Evolutionary conservation across 1,284 basidiomycete genomes (phyloP), one percentile per base, ranked within the genome.

Genomic region (Amylostereum areolatum): DNA sequence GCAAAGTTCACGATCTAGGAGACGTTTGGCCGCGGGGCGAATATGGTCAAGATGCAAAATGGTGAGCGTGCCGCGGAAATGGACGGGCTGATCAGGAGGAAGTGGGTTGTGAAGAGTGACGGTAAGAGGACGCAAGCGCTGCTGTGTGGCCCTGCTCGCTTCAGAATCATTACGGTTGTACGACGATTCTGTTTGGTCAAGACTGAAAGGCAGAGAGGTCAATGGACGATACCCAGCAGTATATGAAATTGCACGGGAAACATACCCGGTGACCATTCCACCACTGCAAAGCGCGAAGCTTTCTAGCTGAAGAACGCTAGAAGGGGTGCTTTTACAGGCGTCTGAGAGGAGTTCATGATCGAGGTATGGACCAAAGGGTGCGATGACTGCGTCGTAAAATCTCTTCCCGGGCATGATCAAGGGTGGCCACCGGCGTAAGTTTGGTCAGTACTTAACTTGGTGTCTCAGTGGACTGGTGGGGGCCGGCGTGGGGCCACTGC

Each of bases 41-140:
- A 83, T 68, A 70, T 77, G 79, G 0, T 61, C 54, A 1, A 75
- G 64, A 2, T 60, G 49, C 10, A 65, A 54, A 46, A 83, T 68
- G 43, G 67, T 66, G 2, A 82, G 62, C 5, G 71, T 56, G 1
- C 78, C 80, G 41, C 69, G 73, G 50, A 82, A 78, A 5, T 68
- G 61, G 3, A 75, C 62, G 3, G 41, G 47, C 7, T 42, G 28
- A 29, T 51, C 40, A 6, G 25, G 7, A 5, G 24, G 42, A 40
- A 53, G 41, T 27, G 53, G 39, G 2, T 31, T 8, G 30, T 43
- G 32, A 25, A 37, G 43, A 49, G 42, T 25, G 45, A 52, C 49
- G 29, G 34, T 43, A 2, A 24, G 32, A 2, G 54, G 11, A 46
- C 33, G 5, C 36, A 28, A n/a, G 27, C n/a, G 1, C 39, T 42